Conservation (phyloP, 495 filamentous ascomycete genomes). For the Geopyxis carbonaria region DNA sequence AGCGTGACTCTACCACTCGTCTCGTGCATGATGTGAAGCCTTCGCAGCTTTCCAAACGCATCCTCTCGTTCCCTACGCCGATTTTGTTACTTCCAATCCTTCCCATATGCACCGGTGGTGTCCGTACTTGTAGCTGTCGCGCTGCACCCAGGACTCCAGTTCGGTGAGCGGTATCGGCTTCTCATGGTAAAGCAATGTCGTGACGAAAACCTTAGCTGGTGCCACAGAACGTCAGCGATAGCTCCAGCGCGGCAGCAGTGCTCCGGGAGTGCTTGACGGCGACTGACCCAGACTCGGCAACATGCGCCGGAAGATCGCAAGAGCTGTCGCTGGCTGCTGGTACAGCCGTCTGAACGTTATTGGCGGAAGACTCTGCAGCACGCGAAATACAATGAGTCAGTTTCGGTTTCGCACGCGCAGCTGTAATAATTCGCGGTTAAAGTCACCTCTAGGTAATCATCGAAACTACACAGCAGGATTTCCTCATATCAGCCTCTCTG, state of each 20-base stretch:
- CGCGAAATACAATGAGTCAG: too few relatives aligned
- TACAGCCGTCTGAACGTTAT: conserved; percentile 80
- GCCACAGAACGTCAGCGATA: background rate
- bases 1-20: conserved; percentile 10
- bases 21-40: conserved; percentile 58
- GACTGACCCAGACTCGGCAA: conserved; percentile 66
- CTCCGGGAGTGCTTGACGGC: conserved; percentile 1
- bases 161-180: conserved; percentile 53
- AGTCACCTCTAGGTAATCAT: conserved; percentile 7
- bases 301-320: conserved; percentile 96
- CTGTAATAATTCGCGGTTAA: background rate
- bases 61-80: conserved; percentile 60
- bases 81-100: too few relatives aligned
- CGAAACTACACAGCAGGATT: too few relatives aligned
- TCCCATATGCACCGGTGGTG: conserved; percentile 4
- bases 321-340: conserved; percentile 83
- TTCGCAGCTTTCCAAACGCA: conserved; percentile 59
- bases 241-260: background rate
- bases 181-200: conserved; percentile 79
- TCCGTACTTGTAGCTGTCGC: conserved; percentile 48
- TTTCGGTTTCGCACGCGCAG: background rate
- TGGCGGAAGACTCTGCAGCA: conserved; percentile 51
- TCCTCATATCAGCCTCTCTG: too few relatives aligned
- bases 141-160: conserved; percentile 67
- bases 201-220: conserved; percentile 82